Percentiles rank a stretch among this genome's conserved stretches.
Evolutionary conservation across 1,284 basidiomycete species (phyloP).

Genomic region (Ganoderma resinaceum): DNA sequence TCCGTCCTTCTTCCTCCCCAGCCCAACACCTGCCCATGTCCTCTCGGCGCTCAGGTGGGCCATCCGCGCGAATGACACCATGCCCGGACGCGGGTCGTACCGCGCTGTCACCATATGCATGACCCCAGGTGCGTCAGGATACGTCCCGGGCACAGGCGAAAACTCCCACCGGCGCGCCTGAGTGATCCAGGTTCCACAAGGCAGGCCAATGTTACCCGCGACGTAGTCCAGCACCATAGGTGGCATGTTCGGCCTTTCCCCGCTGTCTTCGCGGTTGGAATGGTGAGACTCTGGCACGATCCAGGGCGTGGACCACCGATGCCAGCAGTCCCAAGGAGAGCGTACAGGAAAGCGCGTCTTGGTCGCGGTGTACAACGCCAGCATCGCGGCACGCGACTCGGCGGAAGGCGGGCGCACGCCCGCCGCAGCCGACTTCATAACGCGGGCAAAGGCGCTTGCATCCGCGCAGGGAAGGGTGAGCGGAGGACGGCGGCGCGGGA

Average conservation of each 20-base stretch:
- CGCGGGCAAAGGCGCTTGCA: slow-evolving; percentile 22
- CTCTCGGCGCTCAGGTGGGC: slow-evolving; percentile 23
- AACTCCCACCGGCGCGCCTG: slow-evolving; percentile 19
- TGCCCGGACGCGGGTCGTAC: slow-evolving; percentile 28
- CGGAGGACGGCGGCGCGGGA: slow-evolving; percentile 28
- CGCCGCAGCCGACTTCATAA: slow-evolving; percentile 25
- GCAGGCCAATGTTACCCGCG: slow-evolving; percentile 23
- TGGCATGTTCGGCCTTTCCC: not conserved
- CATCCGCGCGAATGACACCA: slow-evolving; percentile 26
- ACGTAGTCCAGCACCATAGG: slow-evolving; percentile 26
- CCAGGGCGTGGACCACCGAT: slow-evolving; percentile 34
- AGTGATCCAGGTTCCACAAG: slow-evolving; percentile 19
- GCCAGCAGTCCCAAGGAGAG: slow-evolving; percentile 34
- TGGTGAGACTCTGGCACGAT: slow-evolving; percentile 14
- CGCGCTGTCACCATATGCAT: slow-evolving; percentile 18
- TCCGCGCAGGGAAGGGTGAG: slow-evolving; percentile 22
- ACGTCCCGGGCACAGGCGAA: slow-evolving; percentile 30
- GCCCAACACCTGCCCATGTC: slow-evolving; percentile 19
- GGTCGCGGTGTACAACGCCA: slow-evolving; percentile 22
- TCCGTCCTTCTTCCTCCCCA: slow-evolving; percentile 18
- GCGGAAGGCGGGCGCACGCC: slow-evolving; percentile 18
- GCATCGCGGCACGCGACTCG: slow-evolving; percentile 27
- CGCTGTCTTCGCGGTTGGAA: not conserved
- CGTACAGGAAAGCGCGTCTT: slow-evolving; percentile 25
- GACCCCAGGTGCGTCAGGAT: slow-evolving; percentile 29